Percentiles rank a stretch among this genome's conserved stretches.
Conservation (phyloP, 2,329 filamentous ascomycete genomes). For the Emergomyces pasteurianus region DNA sequence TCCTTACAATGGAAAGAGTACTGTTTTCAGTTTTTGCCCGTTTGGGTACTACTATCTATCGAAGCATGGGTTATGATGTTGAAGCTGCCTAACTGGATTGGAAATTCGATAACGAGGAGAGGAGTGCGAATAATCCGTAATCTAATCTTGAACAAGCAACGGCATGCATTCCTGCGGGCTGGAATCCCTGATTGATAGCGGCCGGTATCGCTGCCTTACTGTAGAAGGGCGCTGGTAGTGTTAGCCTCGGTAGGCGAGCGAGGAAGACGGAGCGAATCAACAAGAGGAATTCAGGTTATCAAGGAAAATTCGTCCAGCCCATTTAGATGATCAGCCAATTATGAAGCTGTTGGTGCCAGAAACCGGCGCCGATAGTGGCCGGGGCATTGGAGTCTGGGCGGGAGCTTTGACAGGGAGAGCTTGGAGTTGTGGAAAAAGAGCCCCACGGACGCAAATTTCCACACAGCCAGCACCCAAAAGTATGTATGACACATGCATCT, state of each 20-base stretch:
- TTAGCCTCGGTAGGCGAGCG: not conserved
- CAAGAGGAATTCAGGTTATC: not conserved
- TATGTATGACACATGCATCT: not conserved
- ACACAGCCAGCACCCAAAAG: not conserved
- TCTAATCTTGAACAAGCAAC: too few species aligned
- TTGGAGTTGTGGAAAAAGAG: not conserved
- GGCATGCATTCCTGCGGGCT: not conserved
- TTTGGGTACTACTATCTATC: too few species aligned
- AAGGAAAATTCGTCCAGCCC: not conserved
- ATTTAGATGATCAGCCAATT: not conserved
- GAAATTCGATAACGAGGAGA: too few species aligned
- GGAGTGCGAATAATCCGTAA: too few species aligned
- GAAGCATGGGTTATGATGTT: too few species aligned
- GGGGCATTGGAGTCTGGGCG: not conserved
- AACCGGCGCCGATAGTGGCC: not conserved
- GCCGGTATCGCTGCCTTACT: not conserved
- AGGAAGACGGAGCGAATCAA: not conserved
- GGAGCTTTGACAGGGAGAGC: constrained; percentile 1
- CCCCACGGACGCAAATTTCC: not conserved
- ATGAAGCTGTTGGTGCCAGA: not conserved
- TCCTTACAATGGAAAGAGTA: not conserved
- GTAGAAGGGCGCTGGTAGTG: not conserved
- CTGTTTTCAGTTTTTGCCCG: too few species aligned
- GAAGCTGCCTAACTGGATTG: too few species aligned
- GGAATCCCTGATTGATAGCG: not conserved